Conservation (phyloP, 2,329 filamentous ascomycete genomes). For the Talaromyces islandicus region DNA sequence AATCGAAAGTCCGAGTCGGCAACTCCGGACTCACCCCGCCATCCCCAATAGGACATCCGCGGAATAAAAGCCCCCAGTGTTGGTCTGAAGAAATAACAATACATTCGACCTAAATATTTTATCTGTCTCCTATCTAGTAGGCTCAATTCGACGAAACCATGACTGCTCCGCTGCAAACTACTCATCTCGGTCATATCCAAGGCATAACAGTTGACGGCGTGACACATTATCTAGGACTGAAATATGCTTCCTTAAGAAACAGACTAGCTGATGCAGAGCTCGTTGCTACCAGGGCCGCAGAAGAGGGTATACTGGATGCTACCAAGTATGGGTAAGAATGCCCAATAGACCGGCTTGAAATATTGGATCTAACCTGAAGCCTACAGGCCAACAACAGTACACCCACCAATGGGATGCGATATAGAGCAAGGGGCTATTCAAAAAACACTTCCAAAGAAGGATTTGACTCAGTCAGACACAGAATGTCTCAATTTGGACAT, state of each 20-base stretch:
- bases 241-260: slow-evolving; percentile 31
- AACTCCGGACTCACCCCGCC: background rate
- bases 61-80: background rate
- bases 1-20: background rate
- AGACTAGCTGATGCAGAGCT: slow-evolving; percentile 30
- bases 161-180: slow-evolving; percentile 18
- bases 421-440: slow-evolving; percentile 47
- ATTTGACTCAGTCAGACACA: slow-evolving; percentile 37
- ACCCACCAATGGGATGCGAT: slow-evolving; percentile 36
- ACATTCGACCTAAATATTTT: background rate
- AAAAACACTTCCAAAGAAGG: slow-evolving; percentile 38
- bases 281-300: slow-evolving; percentile 15
- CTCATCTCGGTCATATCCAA: slow-evolving; percentile 22
- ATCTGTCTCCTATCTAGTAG: background rate
- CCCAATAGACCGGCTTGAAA: background rate
- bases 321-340: slow-evolving; percentile 29
- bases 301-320: slow-evolving; percentile 24
- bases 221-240: slow-evolving; percentile 30
- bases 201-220: slow-evolving; percentile 22
- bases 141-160: background rate
- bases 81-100: background rate
- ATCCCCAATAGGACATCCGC: background rate
- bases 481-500: slow-evolving; percentile 51
- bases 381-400: slow-evolving; percentile 35
- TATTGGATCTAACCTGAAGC: background rate